Base-by-base conservation (phyloP, 2,329 filamentous ascomycete genomes). In the Atkinsonella texensis region DNA sequence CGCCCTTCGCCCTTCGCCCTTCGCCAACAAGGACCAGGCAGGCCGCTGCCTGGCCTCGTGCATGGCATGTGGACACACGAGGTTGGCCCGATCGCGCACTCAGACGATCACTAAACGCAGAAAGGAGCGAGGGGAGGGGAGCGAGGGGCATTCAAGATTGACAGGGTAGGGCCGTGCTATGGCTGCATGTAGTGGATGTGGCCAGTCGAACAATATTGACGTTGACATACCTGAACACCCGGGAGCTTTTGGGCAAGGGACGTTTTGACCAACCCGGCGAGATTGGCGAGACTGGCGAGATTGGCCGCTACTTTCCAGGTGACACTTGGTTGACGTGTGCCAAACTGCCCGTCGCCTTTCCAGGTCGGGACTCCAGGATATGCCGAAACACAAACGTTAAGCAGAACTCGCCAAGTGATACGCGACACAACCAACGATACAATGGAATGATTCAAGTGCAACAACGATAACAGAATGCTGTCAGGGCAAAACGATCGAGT, bases 351-450 rank as follows among this genome's bases (percentile, higher is more conserved):
- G 39, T 48, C 32, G 11, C 28, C 35, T 39, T 17, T 40, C 15
- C 6, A 17, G 11, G 18, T 48, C 46, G 8, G 39, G 11, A 10
- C 8, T n/a, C 28, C 6, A 40, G 39, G 28, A 9, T 28, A 12
- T 11, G 46, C 23, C 41, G 51, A 50, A 43, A 47, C 51, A 49
- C 43, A 20, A 46, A 40, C 32, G 44, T 28, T 23, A 50, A 53
- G 42, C 51, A 41, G 51, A 33, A 38, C 35, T 46, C 47, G 43
- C 38, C 28, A 28, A 44, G 17, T 39, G 48, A 50, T 45, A 41
- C 40, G 45, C 38, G 42, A 44, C 50, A 44, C 23, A 32, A 38
- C 47, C 28, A 28, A 28, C 28, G 28, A 28, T 33, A 52, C 41
- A 20, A 47, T n/a, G 43, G 20, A 46, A 50, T 28, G 28, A 8